Evolutionary conservation across 768 basidiomycete species (phyloP).

Genomic region (Paxillus involutus): DNA sequence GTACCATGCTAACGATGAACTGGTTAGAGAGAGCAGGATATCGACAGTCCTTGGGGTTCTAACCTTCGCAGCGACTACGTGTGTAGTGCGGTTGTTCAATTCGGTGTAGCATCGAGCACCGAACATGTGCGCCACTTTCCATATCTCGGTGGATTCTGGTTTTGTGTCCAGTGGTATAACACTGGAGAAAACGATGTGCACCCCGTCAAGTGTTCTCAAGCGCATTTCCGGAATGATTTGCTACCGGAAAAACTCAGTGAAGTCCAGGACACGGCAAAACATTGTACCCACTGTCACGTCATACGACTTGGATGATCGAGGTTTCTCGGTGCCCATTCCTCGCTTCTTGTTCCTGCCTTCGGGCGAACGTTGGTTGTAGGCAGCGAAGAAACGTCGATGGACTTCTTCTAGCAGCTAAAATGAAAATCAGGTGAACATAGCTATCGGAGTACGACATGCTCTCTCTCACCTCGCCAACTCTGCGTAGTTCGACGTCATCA

Average conservation of each 20-base stretch:
- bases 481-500: constrained; percentile 77
- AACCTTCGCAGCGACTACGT: constrained; percentile 91
- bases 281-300: constrained; percentile 75
- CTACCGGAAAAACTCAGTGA: constrained; percentile 38
- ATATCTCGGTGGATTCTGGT: constrained; percentile 80
- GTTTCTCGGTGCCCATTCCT: constrained; percentile 24
- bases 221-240: constrained; percentile 84
- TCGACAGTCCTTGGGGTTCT: constrained; percentile 5
- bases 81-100: constrained; percentile 67
- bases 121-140: constrained; percentile 84
- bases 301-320: constrained; percentile 37
- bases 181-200: constrained; percentile 89
- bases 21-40: constrained; percentile 6
- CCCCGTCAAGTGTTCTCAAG: constrained; percentile 68
- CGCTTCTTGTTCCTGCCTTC: constrained; percentile 30
- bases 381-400: constrained; percentile 72
- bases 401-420: constrained; percentile 77
- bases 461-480: constrained; percentile 67
- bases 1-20: constrained; percentile 66
- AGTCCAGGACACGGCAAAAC: neutral
- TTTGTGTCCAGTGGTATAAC: constrained; percentile 88
- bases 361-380: constrained; percentile 49
- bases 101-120: constrained; percentile 82
- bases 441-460: neutral
- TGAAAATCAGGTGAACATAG: neutral